Evolutionary conservation across 441 rosid species (phyloP), one percentile per base, ranked within the genome.

Genomic region (Mallotus repandus): DNA sequence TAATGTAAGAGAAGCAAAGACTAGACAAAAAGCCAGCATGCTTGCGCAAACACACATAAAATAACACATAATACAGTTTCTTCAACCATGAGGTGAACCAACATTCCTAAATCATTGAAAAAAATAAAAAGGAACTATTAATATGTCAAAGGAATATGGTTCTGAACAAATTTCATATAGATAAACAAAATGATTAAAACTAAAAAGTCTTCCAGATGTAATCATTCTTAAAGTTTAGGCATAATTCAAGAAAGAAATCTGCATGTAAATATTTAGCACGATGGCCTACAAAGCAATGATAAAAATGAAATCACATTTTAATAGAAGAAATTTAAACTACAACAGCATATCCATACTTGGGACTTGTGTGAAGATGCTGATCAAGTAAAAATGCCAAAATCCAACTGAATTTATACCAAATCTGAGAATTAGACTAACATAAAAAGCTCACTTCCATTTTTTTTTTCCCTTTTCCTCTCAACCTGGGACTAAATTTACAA

Each of bases 211-310:
- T 58, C 56, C 56, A 55, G 9, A 9, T 43, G 4, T 57, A 46
- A 46, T 43, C 73, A 66, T n/a, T n/a, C 13, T 66, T 48, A 75
- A 25, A 62, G 13, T 18, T 66, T n/a, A 57, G 49, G 14, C 7
- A 29, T 60, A 19, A n/a, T 48, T 63, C 38, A 29, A 72, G 16
- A 41, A 41, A 38, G 7, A 62, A 38, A 43, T 57, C 2, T 4
- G n/a, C 5, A 57, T 16, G 25, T 22, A 48, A 22, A 9, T 43
- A 46, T 58, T 58, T 11, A 46, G 68, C 52, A 62, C 32, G 75
- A 55, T 14, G 50, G 15, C 9, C 3, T 16, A 15, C 14, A 43
- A 35, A 52, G 10, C 29, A 68, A 68, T 52, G 16, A 18, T 35
- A 53, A 29, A 52, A 18, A 25, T 35, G 12, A 32, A 62, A 1